phyloP scores from a whole-genome alignment of 345 rosid species.

The Passiflora organensis region DNA sequence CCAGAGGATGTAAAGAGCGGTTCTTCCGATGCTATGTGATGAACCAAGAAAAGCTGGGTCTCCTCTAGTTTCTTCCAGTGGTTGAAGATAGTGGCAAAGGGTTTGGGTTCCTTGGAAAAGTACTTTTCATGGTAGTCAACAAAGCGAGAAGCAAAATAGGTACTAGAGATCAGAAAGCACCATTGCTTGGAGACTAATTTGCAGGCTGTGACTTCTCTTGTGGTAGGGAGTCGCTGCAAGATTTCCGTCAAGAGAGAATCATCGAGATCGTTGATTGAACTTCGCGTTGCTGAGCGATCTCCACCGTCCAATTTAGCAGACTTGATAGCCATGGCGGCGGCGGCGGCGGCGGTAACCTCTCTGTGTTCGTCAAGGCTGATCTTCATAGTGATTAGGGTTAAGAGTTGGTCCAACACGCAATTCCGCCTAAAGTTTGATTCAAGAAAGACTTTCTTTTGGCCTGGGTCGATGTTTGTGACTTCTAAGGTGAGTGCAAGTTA shows the following conservation, averaged over 20 bases:
- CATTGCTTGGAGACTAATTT: neutral
- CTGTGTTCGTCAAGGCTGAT: no score
- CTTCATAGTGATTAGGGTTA: no score
- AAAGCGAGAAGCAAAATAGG: neutral
- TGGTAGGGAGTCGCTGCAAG: neutral
- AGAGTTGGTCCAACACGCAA: no score
- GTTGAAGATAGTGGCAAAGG: neutral
- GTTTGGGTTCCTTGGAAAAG: neutral
- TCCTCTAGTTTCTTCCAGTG: neutral
- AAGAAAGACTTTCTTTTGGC: no score
- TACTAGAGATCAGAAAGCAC: neutral
- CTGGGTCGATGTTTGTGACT: no score
- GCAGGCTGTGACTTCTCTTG: neutral
- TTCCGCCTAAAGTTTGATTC: no score
- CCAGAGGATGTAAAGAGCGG: neutral
- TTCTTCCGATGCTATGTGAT: neutral
- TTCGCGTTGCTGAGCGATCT: no score
- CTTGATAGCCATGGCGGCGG: no score
- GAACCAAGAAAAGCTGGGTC: neutral
- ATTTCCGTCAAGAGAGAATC: neutral
- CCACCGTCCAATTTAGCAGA: no score
- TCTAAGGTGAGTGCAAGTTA: no score
- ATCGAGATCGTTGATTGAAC: slow-evolving; percentile 7
- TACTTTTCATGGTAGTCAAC: neutral
- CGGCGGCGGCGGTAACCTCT: no score